A percentile compares a stretch with the other conserved stretches of the same genome.
Conservation (phyloP, 768 basidiomycete genomes). For the Hygrocybe punicea region DNA sequence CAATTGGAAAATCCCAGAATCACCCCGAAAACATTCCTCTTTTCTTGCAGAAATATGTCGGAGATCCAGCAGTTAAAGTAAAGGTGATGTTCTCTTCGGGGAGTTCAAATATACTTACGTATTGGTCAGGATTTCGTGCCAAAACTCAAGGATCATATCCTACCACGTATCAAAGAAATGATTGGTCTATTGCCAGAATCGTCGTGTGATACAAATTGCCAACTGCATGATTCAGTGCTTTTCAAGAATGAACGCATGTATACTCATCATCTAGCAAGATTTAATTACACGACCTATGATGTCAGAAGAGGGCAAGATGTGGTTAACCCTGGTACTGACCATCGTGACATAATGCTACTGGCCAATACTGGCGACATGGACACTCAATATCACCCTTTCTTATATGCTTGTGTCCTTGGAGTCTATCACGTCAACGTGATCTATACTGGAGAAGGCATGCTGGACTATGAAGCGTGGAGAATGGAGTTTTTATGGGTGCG, state of each 20-base stretch:
- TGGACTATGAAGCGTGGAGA: background rate
- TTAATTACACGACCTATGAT: conserved; percentile 37
- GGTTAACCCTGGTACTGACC: conserved; percentile 12
- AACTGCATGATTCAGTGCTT: conserved; percentile 8
- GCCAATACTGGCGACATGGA: conserved; percentile 1
- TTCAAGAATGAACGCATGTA: conserved; percentile 19
- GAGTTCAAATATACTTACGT: background rate
- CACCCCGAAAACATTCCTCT: background rate
- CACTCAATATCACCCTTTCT: conserved; percentile 10
- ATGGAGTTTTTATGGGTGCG: conserved; percentile 19
- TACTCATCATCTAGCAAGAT: conserved; percentile 13
- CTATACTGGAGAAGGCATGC: conserved; percentile 9
- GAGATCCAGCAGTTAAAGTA: conserved; percentile 21
- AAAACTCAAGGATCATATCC: conserved; percentile 24
- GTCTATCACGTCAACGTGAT: conserved; percentile 17
- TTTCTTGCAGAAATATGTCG: background rate
- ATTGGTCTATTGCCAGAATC: background rate
- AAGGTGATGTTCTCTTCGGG: background rate
- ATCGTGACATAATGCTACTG: conserved; percentile 22
- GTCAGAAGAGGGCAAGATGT: conserved; percentile 21
- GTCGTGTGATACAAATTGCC: background rate
- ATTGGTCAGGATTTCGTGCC: conserved; percentile 24
- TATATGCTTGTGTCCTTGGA: conserved; percentile 7
- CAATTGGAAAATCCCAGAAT: background rate
- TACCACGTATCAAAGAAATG: conserved; percentile 10